phyloP scores from a whole-genome alignment of 2,329 filamentous ascomycete species.

The Daldinia sp. region DNA sequence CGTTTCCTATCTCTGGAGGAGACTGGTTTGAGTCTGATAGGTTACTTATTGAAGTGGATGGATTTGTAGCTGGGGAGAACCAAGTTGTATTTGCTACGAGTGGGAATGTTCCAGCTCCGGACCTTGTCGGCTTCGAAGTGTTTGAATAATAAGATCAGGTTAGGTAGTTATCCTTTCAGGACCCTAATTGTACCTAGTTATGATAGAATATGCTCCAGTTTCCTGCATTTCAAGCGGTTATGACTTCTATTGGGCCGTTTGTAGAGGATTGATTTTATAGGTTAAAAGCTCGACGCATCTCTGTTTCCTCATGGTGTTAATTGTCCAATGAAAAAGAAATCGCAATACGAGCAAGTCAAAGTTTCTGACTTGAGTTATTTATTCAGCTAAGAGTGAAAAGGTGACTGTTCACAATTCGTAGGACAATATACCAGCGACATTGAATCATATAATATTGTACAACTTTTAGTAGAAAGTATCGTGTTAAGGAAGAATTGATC shows the following conservation, averaged over 20 bases:
- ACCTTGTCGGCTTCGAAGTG: slow-evolving; percentile 59
- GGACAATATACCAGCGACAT: too few species aligned
- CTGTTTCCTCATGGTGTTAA: background rate
- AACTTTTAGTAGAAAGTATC: background rate
- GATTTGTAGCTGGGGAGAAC: slow-evolving; percentile 59
- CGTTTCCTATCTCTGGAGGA: slow-evolving; percentile 62
- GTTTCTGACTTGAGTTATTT: too few species aligned
- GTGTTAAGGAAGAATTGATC: background rate
- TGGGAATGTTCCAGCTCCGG: slow-evolving; percentile 53
- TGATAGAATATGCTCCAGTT: too few species aligned
- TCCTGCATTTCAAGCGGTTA: background rate
- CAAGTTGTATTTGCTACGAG: slow-evolving; percentile 53
- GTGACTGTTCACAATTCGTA: background rate
- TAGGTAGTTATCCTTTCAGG: too few species aligned
- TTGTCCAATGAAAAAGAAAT: background rate
- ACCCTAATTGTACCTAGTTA: background rate
- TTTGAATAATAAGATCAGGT: slow-evolving; percentile 41
- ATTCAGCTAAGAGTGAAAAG: background rate
- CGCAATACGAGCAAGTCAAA: background rate
- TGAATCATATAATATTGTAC: background rate
- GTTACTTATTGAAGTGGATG: slow-evolving; percentile 59
- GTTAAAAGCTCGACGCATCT: background rate
- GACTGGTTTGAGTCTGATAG: slow-evolving; percentile 65
- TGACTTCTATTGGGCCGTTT: background rate
- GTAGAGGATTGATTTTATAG: background rate